Conservation (phyloP, 2,329 filamentous ascomycete species). For the Nectriaceae sp. region DNA sequence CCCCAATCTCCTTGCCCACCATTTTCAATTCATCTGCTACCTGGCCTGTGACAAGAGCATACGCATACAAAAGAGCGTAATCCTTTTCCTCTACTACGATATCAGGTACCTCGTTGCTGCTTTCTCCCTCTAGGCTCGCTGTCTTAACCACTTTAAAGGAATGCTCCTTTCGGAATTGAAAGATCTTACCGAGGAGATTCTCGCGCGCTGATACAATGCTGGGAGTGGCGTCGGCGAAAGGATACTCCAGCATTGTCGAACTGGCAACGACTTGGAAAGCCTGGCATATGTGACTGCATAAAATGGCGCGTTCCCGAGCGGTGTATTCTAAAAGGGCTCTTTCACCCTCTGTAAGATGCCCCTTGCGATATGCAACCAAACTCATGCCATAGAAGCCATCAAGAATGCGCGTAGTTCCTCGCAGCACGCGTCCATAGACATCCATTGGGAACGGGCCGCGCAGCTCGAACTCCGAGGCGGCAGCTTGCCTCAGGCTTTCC, state of each 20-base stretch:
- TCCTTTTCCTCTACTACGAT: slow-evolving; percentile 68
- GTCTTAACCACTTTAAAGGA: slow-evolving; percentile 27
- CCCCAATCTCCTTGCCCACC: slow-evolving; percentile 61
- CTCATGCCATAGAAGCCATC: slow-evolving; percentile 97
- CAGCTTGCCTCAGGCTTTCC: slow-evolving; percentile 71
- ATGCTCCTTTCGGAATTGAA: slow-evolving; percentile 73
- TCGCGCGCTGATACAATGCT: slow-evolving; percentile 82
- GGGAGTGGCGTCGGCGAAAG: slow-evolving; percentile 83
- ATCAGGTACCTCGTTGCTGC: slow-evolving; percentile 13
- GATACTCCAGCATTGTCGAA: slow-evolving; percentile 91
- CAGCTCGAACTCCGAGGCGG: slow-evolving; percentile 82
- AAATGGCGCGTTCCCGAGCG: slow-evolving; percentile 71
- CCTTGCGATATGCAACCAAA: slow-evolving; percentile 81
- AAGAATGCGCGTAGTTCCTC: slow-evolving; percentile 78
- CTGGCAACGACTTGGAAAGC: slow-evolving; percentile 83
- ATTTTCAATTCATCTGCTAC: slow-evolving; percentile 64
- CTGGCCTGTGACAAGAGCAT: slow-evolving; percentile 70
- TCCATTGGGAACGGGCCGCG: slow-evolving; percentile 80
- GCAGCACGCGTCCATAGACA: slow-evolving; percentile 72
- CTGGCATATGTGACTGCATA: slow-evolving; percentile 89
- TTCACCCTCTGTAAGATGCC: slow-evolving; percentile 76
- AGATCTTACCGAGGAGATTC: slow-evolving; percentile 80
- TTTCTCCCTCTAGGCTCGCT: slow-evolving; percentile 11
- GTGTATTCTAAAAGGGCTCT: slow-evolving; percentile 79
- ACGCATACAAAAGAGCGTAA: slow-evolving; percentile 90